Evolutionary conservation across 768 basidiomycete species (phyloP), one percentile per base, ranked within the genome.

Genomic region (Candolleomyces aberdarensis): DNA sequence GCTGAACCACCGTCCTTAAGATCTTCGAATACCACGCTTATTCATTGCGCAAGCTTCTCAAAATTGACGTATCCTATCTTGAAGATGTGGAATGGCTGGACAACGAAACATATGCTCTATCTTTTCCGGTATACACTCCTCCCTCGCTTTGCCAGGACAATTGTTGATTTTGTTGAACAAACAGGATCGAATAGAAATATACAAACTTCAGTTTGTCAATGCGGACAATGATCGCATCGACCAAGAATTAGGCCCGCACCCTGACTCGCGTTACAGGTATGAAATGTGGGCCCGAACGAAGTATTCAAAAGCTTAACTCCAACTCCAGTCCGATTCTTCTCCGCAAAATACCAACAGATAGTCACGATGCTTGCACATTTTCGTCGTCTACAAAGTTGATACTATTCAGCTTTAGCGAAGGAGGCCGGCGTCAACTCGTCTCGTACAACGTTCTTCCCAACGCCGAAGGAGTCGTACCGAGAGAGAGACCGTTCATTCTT

Each of bases 121-220:
- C 73, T 14, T 79, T 75, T 60, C 69, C 76, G 67, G 83, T 82
- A 60, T 36, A 64, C 56, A 39, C 9, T n/a, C n/a, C 29, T 31
- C 10, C 17, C 14, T 9, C 14, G 13, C 40, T 59, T 41, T 4
- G 44, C 13, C 11, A 29, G 20, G 29, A 3, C 11, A 43, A 36
- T n/a, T 40, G 47, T 43, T 64, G 10, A 32, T 20, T 14, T 59
- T 44, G 20, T 54, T 49, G 8, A 1, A 17, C n/a, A 20, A 6
- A 46, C 59, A 84, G 82, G 75, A 78, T 46, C 74, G 71, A 56
- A 72, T 74, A 26, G 78, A 81, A 61, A 54, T 75, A 7, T 79
- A 79, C 61, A 59, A 55, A 44, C 59, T 79, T 26, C 70, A 72
- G 59, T 56, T 43, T 6, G 74, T 76, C 5, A 72, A 80, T 62